Evolutionary conservation across 495 filamentous ascomycete species (phyloP), one percentile per base, ranked within the genome.

Genomic region (Astrocystis sublimbata): DNA sequence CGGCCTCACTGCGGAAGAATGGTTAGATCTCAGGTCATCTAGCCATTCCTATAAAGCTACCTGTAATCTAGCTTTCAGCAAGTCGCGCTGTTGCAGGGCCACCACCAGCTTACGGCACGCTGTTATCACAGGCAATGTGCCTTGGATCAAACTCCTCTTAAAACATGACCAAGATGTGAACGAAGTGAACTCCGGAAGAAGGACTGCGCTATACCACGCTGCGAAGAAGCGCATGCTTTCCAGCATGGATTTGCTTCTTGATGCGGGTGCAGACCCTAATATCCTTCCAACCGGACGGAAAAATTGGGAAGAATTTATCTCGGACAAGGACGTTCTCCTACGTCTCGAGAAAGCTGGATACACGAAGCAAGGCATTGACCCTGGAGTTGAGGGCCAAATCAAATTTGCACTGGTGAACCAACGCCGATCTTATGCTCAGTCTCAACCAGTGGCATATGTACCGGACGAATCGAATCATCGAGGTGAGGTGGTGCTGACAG

Each of bases 1-100:
- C 47, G 69, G 69, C 49, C 69, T 72, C 60, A 68, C 71, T 65
- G 64, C 71, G 62, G 71, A 70, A 65, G 71, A 73, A 51, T 73
- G 71, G 71, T 65, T 73, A 31, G 71, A 68, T 70, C 62, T 52
- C 28, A 41, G 41, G 58, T 63, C 60, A 12, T 51, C 33, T n/a
- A 73, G 71, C 55, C 62, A 73, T 70, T 66, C 58, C 23, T 58
- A 73, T 12, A 73, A 72, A 68, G 65, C 69, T 12, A 72, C 54
- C 62, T 26, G 67, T 31, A 68, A 70, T 41, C 67, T 73, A 65
- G 71, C 71, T 50, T 55, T 55, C 21, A 6, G 38, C 35, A 55
- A 55, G 10, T 73, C 70, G 41, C 70, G 68, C 66, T 73, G 70
- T 64, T 73, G 70, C 66, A 36, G 70, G 59, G 70, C 70, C 1